Evolutionary conservation across 2,329 filamentous ascomycete species (phyloP).

Genomic region (Cercospora sesami): DNA sequence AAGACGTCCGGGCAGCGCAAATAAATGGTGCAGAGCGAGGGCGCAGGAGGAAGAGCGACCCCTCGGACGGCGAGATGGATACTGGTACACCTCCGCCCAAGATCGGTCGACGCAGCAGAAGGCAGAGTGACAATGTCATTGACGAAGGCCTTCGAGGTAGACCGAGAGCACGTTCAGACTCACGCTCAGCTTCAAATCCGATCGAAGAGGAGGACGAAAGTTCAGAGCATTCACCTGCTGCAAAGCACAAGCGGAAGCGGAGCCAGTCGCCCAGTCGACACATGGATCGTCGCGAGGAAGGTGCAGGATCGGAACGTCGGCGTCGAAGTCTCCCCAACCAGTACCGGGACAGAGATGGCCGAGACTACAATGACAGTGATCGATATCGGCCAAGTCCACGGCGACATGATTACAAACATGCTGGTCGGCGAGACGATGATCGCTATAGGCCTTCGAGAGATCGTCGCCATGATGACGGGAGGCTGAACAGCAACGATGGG

Average conservation of each 20-base stretch:
- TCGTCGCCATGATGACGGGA: constrained; percentile 37
- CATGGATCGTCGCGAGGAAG: constrained; percentile 27
- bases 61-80: constrained; percentile 35
- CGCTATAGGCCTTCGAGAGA: constrained; percentile 31
- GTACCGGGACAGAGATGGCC: constrained; percentile 29
- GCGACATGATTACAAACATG: constrained; percentile 29
- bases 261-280: constrained; percentile 38
- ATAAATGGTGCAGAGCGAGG: constrained; percentile 28
- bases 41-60: constrained; percentile 33
- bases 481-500: constrained; percentile 37
- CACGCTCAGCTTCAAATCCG: constrained; percentile 35
- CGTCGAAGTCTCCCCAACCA: constrained; percentile 44
- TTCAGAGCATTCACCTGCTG: constrained; percentile 28
- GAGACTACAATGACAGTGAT: constrained; percentile 27
- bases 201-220: constrained; percentile 31
- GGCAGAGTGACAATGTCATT: constrained; percentile 39
- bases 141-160: constrained; percentile 42
- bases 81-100: constrained; percentile 28
- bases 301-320: constrained; percentile 29
- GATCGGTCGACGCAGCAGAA: constrained; percentile 30
- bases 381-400: constrained; percentile 36
- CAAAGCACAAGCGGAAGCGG: constrained; percentile 40
- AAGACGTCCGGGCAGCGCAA: constrained; percentile 11
- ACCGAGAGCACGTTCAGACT: constrained; percentile 37
- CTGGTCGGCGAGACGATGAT: constrained; percentile 26